Base-by-base conservation (phyloP, 441 rosid genomes). In the Pelargonium citronellum region DNA sequence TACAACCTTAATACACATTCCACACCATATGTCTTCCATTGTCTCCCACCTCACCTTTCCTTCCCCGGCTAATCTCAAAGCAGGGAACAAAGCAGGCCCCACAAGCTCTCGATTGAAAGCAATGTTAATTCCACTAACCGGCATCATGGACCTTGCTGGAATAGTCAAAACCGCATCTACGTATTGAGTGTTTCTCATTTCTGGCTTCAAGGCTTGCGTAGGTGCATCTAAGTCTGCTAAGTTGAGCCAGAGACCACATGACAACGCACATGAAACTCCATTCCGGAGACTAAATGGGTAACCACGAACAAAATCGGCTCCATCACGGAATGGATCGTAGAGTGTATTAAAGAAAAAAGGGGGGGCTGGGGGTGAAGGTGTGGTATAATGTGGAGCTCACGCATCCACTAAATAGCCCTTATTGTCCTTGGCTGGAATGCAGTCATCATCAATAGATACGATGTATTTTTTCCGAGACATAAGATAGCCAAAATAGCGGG, bases 31-130 rank as follows among this genome's bases (percentile, higher is more conserved):
- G 74, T 94, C 99, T 81, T 89, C 99, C 78, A 90, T 86, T 34
- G 99, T 94, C 78, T 94, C 99, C 96, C 97, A 94, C 73, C 99
- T 85, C 65, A 89, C 71, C 74, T 87, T 91, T 68, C 97, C 99
- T 87, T 94, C 99, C 39, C 86, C 85, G 57, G 87, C 83, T 76
- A 94, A 64, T 78, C 75, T 90, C 80, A 91, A 74, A 13, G 95
- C 94, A 13, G 97, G 99, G 39, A 87, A 70, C 75, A 94, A 70
- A 27, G 92, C 85, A 37, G 99, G 97, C 58, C 97, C 97, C 19
- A 91, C 75, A 3, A 71, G 64, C 69, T 89, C 97, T 1, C 97
- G 91, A 67, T 94, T 73, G 44, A 94, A 91, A 46, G 92, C 95
- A 6, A 91, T 80, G 84, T 94, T 91, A 72, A 94, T 91, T 67